A percentile compares a stretch with the other conserved stretches of the same genome.
Conservation (phyloP, 2,329 filamentous ascomycete genomes). For the Neocatenulostroma microsporum region DNA sequence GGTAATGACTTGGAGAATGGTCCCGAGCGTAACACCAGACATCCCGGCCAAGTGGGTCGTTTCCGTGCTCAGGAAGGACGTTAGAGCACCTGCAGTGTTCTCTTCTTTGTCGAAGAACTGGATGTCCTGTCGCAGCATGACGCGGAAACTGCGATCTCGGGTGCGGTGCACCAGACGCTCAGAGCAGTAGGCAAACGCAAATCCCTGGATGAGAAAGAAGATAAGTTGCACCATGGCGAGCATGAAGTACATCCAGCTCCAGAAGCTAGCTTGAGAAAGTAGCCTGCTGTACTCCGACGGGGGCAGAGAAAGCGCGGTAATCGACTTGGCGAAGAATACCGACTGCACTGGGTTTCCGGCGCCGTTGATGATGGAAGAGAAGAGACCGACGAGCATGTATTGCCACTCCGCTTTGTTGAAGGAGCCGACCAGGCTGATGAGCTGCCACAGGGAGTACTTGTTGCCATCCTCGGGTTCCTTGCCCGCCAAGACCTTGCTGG, state of each 20-base stretch:
- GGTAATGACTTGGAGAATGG: constrained; percentile 69
- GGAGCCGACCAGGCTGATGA: constrained; percentile 69
- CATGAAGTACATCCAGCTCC: constrained; percentile 83
- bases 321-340: constrained; percentile 84
- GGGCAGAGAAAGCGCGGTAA: constrained; percentile 60
- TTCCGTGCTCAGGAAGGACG: constrained; percentile 80
- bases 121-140: constrained; percentile 88
- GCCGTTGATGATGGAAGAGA: constrained; percentile 69
- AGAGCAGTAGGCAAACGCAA: constrained; percentile 77
- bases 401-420: constrained; percentile 70
- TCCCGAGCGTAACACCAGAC: constrained; percentile 79
- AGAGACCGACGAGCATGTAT: constrained; percentile 64
- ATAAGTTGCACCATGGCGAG: constrained; percentile 67
- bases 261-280: constrained; percentile 69
- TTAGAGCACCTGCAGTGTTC: constrained; percentile 82
- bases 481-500: constrained; percentile 61
- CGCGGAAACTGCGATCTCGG: constrained; percentile 71
- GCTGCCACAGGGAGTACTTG: constrained; percentile 63
- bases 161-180: constrained; percentile 77
- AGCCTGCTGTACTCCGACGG: constrained; percentile 48
- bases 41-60: constrained; percentile 83
- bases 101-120: constrained; percentile 83
- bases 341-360: constrained; percentile 69
- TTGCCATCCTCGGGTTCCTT: constrained; percentile 43
- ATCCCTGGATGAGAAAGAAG: constrained; percentile 59